Evolutionary conservation across 2,329 filamentous ascomycete genomes (phyloP).

Genomic region (Dactylellina haptotyla): DNA sequence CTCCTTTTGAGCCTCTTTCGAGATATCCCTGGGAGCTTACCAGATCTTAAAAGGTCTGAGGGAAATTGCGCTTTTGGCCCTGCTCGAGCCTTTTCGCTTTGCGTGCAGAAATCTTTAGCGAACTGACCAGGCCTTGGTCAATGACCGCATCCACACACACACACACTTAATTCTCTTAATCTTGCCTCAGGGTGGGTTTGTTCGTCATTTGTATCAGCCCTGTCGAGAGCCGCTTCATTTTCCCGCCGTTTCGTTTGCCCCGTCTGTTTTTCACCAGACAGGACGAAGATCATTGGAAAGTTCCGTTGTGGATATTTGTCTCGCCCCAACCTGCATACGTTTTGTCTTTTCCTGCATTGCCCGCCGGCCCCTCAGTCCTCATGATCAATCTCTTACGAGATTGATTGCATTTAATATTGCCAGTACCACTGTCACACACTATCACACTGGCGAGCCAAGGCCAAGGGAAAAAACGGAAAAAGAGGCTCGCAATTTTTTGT

Average conservation of each 20-base stretch:
- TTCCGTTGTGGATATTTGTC: slow-evolving; percentile 34
- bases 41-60: slow-evolving; percentile 23
- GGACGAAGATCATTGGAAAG: slow-evolving; percentile 38
- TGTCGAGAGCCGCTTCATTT: slow-evolving; percentile 47
- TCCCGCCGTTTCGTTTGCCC: slow-evolving; percentile 34
- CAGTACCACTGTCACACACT: slow-evolving; percentile 44
- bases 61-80: slow-evolving; percentile 49
- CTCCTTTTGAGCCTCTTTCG: slow-evolving; percentile 41
- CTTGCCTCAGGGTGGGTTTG: slow-evolving; percentile 14
- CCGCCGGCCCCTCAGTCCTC: slow-evolving; percentile 17
- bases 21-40: slow-evolving; percentile 19
- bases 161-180: slow-evolving; percentile 11
- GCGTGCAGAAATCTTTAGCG: slow-evolving; percentile 34
- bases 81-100: slow-evolving; percentile 30
- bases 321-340: slow-evolving; percentile 40
- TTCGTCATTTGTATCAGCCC: slow-evolving; percentile 50
- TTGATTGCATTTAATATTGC: slow-evolving; percentile 54
- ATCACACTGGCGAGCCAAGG: slow-evolving; percentile 30
- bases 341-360: slow-evolving; percentile 40
- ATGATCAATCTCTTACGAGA: slow-evolving; percentile 54
- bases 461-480: not conserved
- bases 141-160: slow-evolving; percentile 15
- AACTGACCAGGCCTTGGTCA: slow-evolving; percentile 29
- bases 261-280: slow-evolving; percentile 8
- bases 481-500: not conserved